Evolutionary conservation across 345 rosid species (phyloP).

Genomic region (Brassica nigra): DNA sequence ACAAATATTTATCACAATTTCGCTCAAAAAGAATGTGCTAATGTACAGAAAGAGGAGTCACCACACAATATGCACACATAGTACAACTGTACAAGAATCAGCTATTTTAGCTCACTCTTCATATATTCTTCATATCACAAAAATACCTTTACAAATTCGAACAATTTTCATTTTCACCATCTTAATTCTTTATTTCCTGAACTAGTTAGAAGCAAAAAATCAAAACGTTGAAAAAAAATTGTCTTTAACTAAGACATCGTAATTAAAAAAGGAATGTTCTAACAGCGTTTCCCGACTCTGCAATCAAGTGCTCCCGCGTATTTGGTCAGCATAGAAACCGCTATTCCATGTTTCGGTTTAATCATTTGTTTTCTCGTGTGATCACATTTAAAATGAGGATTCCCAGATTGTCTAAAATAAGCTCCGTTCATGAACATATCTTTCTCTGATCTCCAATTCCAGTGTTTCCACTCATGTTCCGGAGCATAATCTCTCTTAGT

Average conservation of each 20-base stretch:
- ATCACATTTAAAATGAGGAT: slow-evolving; percentile 22
- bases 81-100: neutral
- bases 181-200: slow-evolving; percentile 17
- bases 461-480: slow-evolving; percentile 54
- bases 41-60: neutral
- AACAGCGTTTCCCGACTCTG: slow-evolving; percentile 33
- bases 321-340: slow-evolving; percentile 42
- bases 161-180: neutral
- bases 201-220: slow-evolving; percentile 33
- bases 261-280: slow-evolving; percentile 6
- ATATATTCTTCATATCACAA: neutral
- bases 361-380: slow-evolving; percentile 39
- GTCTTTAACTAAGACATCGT: neutral
- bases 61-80: neutral
- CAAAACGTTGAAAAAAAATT: neutral
- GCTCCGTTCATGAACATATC: slow-evolving; percentile 72
- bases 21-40: neutral
- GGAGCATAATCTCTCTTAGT: slow-evolving; percentile 57
- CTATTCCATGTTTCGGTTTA: slow-evolving; percentile 42
- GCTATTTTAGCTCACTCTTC: neutral
- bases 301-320: slow-evolving; percentile 51
- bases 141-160: neutral
- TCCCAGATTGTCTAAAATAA: slow-evolving; percentile 53
- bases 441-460: slow-evolving; percentile 75
- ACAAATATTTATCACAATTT: neutral